Evolutionary conservation across 163 green algal genomes (phyloP).

Genomic region (Trebouxiophyceae sp.): DNA sequence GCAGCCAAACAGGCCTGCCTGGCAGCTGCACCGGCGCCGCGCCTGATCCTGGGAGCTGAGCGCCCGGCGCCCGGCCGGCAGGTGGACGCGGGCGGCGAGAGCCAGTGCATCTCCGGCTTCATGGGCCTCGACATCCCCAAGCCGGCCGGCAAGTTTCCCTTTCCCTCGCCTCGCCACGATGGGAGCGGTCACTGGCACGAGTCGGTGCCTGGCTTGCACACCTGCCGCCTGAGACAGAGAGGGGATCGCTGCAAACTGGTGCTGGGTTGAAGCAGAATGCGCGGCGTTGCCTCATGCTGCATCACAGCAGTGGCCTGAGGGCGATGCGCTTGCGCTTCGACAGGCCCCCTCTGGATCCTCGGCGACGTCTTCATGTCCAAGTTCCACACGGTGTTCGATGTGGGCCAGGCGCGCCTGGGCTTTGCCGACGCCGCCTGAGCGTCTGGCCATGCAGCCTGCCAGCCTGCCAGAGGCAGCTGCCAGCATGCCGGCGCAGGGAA

Average conservation of each 20-base stretch:
- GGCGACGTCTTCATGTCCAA: conserved; percentile 95
- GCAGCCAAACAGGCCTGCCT: too few species aligned
- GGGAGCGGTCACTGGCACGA: conserved; percentile 24
- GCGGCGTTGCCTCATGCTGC: too few species aligned
- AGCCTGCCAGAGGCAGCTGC: too few species aligned
- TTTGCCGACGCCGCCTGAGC: conserved; percentile 37
- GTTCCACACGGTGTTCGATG: conserved; percentile 97
- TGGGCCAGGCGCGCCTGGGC: conserved; percentile 51
- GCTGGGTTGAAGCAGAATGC: too few species aligned
- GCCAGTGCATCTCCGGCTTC: conserved; percentile 94
- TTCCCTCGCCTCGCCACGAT: too few species aligned
- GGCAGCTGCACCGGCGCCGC: too few species aligned
- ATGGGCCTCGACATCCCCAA: conserved; percentile 73
- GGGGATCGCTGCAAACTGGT: too few species aligned
- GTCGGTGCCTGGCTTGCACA: not conserved
- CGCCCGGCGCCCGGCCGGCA: too few species aligned
- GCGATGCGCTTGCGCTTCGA: not conserved
- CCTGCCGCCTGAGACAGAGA: conserved; percentile 14
- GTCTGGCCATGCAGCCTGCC: not conserved
- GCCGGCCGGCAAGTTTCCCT: conserved; percentile 14
- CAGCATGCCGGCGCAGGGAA: too few species aligned
- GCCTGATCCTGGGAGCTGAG: too few species aligned
- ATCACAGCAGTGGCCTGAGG: conserved; percentile 14
- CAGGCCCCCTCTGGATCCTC: conserved; percentile 94
- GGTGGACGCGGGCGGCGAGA: conserved; percentile 42